A percentile compares a stretch with the other conserved stretches of the same genome.
Evolutionary conservation across 495 filamentous ascomycete species (phyloP).

Genomic region (Talaromyces stipitatus): DNA sequence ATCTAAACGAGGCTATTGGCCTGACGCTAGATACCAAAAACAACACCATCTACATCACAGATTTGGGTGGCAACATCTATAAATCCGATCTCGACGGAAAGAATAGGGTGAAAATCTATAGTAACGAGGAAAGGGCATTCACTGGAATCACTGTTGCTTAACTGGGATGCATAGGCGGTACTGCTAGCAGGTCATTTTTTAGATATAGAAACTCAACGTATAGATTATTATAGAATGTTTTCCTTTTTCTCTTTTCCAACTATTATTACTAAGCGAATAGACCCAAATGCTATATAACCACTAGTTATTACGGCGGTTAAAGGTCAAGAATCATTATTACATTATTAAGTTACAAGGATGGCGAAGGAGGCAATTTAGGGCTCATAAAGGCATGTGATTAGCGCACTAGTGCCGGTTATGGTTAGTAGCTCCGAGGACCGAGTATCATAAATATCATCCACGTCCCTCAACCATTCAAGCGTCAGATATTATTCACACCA

Average conservation of each 20-base stretch:
- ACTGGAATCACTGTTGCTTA: conserved; percentile 16
- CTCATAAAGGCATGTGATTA: background rate
- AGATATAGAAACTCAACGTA: too few species aligned
- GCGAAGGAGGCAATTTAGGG: background rate
- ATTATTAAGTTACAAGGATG: background rate
- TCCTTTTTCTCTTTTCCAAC: background rate
- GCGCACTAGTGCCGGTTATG: background rate
- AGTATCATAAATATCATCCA: too few species aligned
- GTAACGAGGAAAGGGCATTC: conserved; percentile 20
- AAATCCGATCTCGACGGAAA: conserved; percentile 34
- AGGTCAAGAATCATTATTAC: background rate
- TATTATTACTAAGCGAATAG: background rate
- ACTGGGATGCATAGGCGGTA: too few species aligned
- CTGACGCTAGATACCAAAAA: conserved; percentile 35
- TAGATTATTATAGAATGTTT: too few species aligned
- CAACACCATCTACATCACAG: conserved; percentile 35
- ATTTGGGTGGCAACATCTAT: conserved; percentile 41
- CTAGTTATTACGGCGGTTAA: background rate
- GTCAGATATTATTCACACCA: background rate
- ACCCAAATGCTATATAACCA: background rate
- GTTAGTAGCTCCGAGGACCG: background rate
- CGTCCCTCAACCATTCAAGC: background rate
- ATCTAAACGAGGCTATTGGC: conserved; percentile 44
- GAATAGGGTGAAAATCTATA: conserved; percentile 18
- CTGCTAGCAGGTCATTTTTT: too few species aligned